Base-by-base conservation (phyloP, 2,329 filamentous ascomycete species). In the Dactylonectria estremocensis region DNA sequence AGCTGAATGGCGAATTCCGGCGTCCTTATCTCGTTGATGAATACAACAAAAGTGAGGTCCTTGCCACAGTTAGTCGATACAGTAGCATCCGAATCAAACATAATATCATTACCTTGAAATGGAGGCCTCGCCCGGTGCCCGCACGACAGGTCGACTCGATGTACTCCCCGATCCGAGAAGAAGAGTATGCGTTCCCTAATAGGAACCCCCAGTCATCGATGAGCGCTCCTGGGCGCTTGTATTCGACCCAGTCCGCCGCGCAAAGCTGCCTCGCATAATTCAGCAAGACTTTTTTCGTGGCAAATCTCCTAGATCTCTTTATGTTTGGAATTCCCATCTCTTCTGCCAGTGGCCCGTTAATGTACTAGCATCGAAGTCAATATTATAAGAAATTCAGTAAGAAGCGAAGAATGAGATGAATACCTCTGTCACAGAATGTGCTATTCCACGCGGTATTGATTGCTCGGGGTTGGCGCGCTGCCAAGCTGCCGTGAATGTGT, bases 41-140 rank as follows among this genome's bases (percentile, higher is more conserved):
- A 46, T 57, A n/a, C 40, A 8, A 57, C 14, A 43, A 35, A 57
- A 18, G 14, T 57, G 7, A 57, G 54, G n/a, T 57, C 54, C 54
- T 57, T 57, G 11, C 5, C 3, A 22, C 10, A 22, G n/a, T 46
- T 46, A 45, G 43, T 46, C 2, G 16, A 18, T 20, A 33, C 16
- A 33, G 14, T 31, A 48, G 24, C 20, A n/a, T 48, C 16, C 13
- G 16, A 31, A 48, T 48, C 6, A n/a, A 57, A 48, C 9, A n/a
- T n/a, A 57, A 57, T 11, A 35, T 20, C n/a, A n/a, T 57, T 57
- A 57, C 54, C 54, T 57, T 57, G 13, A 57, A 57, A n/a, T 57
- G n/a, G 14, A 46, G 16, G 11, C 48, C 48, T 13, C 48, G 48
- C 11, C 48, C 48, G n/a, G 48, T 28, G 10, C 22, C 48, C 28